These are phyloP conservation scores for Cichorium intybus DNA, from an alignment of 140 eudicot genomes.

Conservation along the genomic window DNA sequence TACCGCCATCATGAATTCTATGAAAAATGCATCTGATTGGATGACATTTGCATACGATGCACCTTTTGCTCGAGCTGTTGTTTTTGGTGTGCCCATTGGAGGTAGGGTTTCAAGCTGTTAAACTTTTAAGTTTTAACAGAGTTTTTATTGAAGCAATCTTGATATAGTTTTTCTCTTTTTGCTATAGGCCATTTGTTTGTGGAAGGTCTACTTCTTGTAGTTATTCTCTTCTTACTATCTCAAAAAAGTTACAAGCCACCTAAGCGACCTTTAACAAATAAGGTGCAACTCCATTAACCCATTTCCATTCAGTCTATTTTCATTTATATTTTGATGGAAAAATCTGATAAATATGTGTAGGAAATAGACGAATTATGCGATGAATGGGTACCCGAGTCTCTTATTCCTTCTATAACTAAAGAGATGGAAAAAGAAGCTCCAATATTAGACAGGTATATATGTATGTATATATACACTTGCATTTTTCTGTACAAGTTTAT, in stretches of 20 bases:
- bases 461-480: not conserved
- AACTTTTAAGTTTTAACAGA: not conserved
- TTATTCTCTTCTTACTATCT: slow-evolving; percentile 71
- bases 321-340: not conserved
- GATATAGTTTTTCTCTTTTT: slow-evolving; percentile 13
- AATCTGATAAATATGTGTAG: slow-evolving; percentile 26
- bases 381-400: slow-evolving; percentile 98
- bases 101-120: slow-evolving; percentile 34
- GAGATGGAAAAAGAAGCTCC: slow-evolving; percentile 78
- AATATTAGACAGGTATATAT: slow-evolving; percentile 58
- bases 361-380: slow-evolving; percentile 95
- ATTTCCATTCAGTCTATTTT: not conserved
- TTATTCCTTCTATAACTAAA: slow-evolving; percentile 70
- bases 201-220: slow-evolving; percentile 89
- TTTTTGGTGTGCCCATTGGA: slow-evolving; percentile 88
- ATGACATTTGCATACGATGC: slow-evolving; percentile 57
- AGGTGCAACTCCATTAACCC: slow-evolving; percentile 49
- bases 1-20: slow-evolving; percentile 26
- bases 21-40: slow-evolving; percentile 58
- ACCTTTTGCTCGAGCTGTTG: slow-evolving; percentile 83
- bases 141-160: not conserved
- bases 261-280: slow-evolving; percentile 75
- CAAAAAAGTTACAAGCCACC: slow-evolving; percentile 99
- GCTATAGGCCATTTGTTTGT: slow-evolving; percentile 83
- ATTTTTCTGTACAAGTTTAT: not conserved